Evolutionary conservation across 139 green algal genomes (phyloP).

Genomic region (Closterium sp.): DNA sequence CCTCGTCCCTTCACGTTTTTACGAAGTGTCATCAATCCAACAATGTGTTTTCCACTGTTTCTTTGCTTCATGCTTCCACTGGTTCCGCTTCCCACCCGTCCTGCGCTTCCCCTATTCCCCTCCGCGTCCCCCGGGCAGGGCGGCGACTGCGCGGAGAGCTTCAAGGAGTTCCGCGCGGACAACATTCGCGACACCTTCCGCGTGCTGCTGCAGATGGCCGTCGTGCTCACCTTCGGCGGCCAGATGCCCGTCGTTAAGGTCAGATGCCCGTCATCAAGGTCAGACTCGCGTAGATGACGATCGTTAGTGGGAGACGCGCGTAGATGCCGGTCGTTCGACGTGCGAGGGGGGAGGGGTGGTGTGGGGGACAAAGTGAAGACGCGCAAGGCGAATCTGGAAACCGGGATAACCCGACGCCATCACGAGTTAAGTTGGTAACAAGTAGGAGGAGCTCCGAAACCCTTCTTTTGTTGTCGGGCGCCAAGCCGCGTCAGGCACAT

Average conservation of each 20-base stretch:
- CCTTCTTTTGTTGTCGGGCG: background rate
- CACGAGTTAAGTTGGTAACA: too few species aligned
- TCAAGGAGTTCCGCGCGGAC: constrained; percentile 93
- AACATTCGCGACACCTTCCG: constrained; percentile 75
- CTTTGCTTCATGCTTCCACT: too few species aligned
- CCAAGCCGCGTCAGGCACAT: background rate
- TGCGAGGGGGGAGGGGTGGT: too few species aligned
- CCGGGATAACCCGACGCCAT: background rate
- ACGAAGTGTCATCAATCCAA: background rate
- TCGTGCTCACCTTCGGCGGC: constrained; percentile 94
- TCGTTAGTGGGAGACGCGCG: background rate
- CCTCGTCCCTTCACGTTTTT: background rate
- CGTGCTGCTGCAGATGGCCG: constrained; percentile 76
- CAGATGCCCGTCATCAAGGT: constrained; percentile 93
- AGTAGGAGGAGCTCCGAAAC: background rate
- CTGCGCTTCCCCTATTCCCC: too few species aligned
- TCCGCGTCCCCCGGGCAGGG: constrained; percentile 61
- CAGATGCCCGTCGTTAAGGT: constrained; percentile 94
- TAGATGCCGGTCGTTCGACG: too few species aligned
- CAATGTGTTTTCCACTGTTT: too few species aligned
- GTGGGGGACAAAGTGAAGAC: background rate
- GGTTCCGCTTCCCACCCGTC: too few species aligned
- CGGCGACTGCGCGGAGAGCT: constrained; percentile 96
- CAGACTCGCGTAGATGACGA: background rate
- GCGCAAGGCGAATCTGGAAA: background rate